phyloP scores from a whole-genome alignment of 2,329 filamentous ascomycete genomes.

The Teratosphaeria destructans region DNA sequence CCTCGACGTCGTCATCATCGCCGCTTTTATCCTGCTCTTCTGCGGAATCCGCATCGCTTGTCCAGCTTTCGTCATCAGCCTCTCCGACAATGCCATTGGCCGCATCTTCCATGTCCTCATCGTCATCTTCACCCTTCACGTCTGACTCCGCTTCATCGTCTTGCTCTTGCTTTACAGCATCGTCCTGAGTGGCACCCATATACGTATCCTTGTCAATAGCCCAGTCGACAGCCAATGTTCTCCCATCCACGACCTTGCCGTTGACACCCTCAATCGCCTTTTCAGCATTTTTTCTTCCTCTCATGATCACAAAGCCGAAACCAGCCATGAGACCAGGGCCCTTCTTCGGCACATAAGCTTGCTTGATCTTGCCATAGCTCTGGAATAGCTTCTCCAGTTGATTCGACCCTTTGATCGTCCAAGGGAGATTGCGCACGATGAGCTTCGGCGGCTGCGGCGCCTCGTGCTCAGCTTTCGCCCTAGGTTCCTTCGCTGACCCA shows the following conservation, averaged over 20 bases:
- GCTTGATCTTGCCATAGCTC: conserved; percentile 86
- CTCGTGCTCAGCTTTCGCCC: conserved; percentile 48
- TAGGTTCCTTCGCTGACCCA: conserved; percentile 20
- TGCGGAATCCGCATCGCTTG: conserved; percentile 12
- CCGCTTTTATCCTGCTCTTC: conserved; percentile 29
- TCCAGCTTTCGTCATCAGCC: conserved; percentile 12
- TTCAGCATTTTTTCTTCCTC: conserved; percentile 83
- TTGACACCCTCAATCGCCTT: conserved; percentile 77
- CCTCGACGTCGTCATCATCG: conserved; percentile 27
- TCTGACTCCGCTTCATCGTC: conserved; percentile 26
- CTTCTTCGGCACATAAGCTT: conserved; percentile 70
- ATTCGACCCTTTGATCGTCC: conserved; percentile 82
- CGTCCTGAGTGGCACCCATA: conserved; percentile 4
- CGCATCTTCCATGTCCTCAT: conserved; percentile 24
- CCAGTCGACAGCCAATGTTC: conserved; percentile 89
- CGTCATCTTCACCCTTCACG: conserved; percentile 34
- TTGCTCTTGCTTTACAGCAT: neutral
- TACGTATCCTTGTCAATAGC: conserved; percentile 66
- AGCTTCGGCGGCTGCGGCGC: conserved; percentile 64
- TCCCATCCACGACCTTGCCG: conserved; percentile 79
- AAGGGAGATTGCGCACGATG: conserved; percentile 90
- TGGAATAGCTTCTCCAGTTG: conserved; percentile 70
- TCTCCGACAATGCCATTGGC: neutral
- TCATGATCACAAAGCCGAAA: conserved; percentile 85
- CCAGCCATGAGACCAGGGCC: conserved; percentile 61